Evolutionary conservation across 1,284 basidiomycete genomes (phyloP).

Genomic region (Wolfiporia cocos): DNA sequence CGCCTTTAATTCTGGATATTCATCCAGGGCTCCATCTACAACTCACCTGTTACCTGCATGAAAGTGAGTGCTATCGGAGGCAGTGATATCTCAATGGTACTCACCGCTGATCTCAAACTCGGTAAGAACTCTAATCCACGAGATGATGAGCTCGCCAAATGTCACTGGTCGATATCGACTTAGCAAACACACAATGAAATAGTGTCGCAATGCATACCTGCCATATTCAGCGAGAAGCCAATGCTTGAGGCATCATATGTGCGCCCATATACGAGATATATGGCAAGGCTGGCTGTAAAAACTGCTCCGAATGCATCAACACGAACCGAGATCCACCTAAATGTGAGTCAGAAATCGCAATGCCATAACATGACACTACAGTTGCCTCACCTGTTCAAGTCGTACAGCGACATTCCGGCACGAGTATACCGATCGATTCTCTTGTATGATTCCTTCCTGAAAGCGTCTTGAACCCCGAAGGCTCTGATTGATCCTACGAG

Average conservation of each 20-base stretch:
- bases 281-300: conserved; percentile 47
- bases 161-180: conserved; percentile 28
- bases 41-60: conserved; percentile 39
- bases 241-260: conserved; percentile 37
- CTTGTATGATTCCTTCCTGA: conserved; percentile 37
- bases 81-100: conserved; percentile 7
- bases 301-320: conserved; percentile 44
- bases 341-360: not conserved
- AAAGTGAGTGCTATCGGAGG: not conserved
- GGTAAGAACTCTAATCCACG: conserved; percentile 49
- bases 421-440: conserved; percentile 44
- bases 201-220: conserved; percentile 23
- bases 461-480: conserved; percentile 44
- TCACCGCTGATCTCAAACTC: conserved; percentile 55
- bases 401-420: conserved; percentile 42
- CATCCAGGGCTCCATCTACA: not conserved
- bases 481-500: conserved; percentile 53
- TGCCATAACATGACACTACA: conserved; percentile 5
- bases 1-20: not conserved
- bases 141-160: conserved; percentile 52
- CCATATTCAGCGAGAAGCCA: conserved; percentile 47
- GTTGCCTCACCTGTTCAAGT: conserved; percentile 39
- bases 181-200: not conserved
- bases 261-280: conserved; percentile 44
- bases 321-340: conserved; percentile 20